Evolutionary conservation across 768 basidiomycete species (phyloP).

Genomic region (Amanita subjunquillea): DNA sequence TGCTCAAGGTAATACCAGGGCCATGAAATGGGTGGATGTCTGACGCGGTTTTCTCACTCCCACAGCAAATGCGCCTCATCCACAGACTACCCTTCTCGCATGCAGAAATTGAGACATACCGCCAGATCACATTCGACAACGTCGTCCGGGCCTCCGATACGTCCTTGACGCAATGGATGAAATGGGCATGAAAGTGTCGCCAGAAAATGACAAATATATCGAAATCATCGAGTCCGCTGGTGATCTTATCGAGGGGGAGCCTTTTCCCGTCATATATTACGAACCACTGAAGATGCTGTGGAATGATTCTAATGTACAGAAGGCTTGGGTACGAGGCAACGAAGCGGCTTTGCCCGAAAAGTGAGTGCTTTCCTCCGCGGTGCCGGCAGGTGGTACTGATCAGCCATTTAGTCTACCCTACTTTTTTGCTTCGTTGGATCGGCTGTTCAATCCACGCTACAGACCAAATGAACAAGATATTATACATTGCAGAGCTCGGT

Average conservation of each 20-base stretch:
- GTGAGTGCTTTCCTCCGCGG: conserved; percentile 28
- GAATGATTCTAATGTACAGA: conserved; percentile 65
- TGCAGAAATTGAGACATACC: conserved; percentile 79
- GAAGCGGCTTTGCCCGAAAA: conserved; percentile 91
- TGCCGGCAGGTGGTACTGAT: neutral
- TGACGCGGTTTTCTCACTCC: neutral
- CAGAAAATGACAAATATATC: conserved; percentile 47
- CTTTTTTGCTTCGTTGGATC: conserved; percentile 72
- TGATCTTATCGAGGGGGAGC: conserved; percentile 71
- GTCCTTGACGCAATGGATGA: conserved; percentile 86
- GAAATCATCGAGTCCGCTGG: conserved; percentile 55
- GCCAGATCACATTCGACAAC: conserved; percentile 91
- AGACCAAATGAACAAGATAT: conserved; percentile 81
- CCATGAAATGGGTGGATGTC: neutral
- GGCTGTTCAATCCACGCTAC: conserved; percentile 67
- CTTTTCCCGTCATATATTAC: conserved; percentile 62
- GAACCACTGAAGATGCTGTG: conserved; percentile 65
- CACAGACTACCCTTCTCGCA: conserved; percentile 77
- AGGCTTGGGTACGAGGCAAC: conserved; percentile 74
- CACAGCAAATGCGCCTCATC: conserved; percentile 93
- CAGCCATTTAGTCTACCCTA: conserved; percentile 42
- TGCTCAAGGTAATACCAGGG: conserved; percentile 59
- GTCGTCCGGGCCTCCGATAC: conserved; percentile 77
- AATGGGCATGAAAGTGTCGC: conserved; percentile 66
- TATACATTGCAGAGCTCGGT: conserved; percentile 75